phyloP scores from a whole-genome alignment of 192 early-diverging fungal species.

The Umbelopsis sp. region DNA sequence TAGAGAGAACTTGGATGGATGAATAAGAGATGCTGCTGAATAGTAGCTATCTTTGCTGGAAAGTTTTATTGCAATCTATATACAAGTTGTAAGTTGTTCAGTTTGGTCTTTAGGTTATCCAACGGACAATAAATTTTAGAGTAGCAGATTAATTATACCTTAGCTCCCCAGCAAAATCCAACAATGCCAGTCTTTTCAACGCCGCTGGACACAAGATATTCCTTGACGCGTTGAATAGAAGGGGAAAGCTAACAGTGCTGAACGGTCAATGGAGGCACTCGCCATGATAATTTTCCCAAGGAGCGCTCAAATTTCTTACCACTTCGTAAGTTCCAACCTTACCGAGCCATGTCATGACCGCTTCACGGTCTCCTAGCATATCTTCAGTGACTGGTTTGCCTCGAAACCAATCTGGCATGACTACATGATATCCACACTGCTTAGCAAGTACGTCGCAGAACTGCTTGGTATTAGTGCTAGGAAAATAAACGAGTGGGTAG shows the following conservation, averaged over 20 bases:
- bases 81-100: not conserved
- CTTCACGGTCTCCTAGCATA: slow-evolving; percentile 38
- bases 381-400: slow-evolving; percentile 45
- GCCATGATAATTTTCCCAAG: not conserved
- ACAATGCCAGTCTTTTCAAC: slow-evolving; percentile 51
- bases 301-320: slow-evolving; percentile 24
- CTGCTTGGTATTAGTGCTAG: slow-evolving; percentile 63
- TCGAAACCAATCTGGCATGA: slow-evolving; percentile 67
- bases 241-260: not conserved
- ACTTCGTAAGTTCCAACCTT: slow-evolving; percentile 18
- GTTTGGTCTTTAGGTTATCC: no score
- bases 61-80: slow-evolving; percentile 50
- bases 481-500: not conserved
- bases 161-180: slow-evolving; percentile 77
- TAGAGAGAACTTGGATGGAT: slow-evolving; percentile 59
- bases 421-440: slow-evolving; percentile 57
- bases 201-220: slow-evolving; percentile 47
- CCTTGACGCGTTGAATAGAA: slow-evolving; percentile 11
- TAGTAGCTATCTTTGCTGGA: slow-evolving; percentile 49
- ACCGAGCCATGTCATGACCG: slow-evolving; percentile 43
- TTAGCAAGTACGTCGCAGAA: slow-evolving; percentile 58
- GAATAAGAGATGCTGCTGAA: slow-evolving; percentile 55
- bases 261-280: not conserved
- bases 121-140: not conserved
- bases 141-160: slow-evolving; percentile 20